phyloP scores from a whole-genome alignment of 257 asterid species.

The Solanum dulcamara region DNA sequence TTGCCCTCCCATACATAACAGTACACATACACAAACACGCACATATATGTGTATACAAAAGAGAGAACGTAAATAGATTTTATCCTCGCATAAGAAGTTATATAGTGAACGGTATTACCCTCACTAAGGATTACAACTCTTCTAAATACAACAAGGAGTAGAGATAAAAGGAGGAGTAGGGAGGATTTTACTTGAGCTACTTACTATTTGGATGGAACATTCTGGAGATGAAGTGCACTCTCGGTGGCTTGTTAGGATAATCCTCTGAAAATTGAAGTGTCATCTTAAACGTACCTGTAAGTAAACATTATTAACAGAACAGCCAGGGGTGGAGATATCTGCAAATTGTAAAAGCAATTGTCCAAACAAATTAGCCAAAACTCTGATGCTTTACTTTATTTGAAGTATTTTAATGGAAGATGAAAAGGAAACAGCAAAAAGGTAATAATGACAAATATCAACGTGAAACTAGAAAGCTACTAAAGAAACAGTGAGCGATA shows the following conservation, averaged over 20 bases:
- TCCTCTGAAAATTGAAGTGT: slow-evolving; percentile 80
- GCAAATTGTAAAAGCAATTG: background rate
- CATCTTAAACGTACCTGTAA: slow-evolving; percentile 71
- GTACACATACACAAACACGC: background rate
- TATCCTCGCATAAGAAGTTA: background rate
- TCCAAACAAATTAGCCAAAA: background rate
- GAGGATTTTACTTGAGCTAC: slow-evolving; percentile 5
- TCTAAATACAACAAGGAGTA: background rate
- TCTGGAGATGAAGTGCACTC: slow-evolving; percentile 69
- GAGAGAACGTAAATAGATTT: background rate
- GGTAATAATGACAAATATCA: background rate
- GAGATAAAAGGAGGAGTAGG: background rate
- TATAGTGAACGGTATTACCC: background rate
- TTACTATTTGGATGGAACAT: slow-evolving; percentile 96
- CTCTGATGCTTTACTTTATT: background rate
- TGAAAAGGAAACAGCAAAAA: background rate
- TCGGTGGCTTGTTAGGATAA: slow-evolving; percentile 89
- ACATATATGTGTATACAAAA: background rate
- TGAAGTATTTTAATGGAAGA: background rate
- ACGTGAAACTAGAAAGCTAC: background rate
- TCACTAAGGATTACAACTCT: background rate
- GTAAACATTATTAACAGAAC: background rate
- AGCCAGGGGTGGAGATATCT: background rate
- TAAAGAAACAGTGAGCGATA: background rate
- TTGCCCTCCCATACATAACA: background rate